Evolutionary conservation across 495 filamentous ascomycete genomes (phyloP).

Genomic region (Penicillium manginii): DNA sequence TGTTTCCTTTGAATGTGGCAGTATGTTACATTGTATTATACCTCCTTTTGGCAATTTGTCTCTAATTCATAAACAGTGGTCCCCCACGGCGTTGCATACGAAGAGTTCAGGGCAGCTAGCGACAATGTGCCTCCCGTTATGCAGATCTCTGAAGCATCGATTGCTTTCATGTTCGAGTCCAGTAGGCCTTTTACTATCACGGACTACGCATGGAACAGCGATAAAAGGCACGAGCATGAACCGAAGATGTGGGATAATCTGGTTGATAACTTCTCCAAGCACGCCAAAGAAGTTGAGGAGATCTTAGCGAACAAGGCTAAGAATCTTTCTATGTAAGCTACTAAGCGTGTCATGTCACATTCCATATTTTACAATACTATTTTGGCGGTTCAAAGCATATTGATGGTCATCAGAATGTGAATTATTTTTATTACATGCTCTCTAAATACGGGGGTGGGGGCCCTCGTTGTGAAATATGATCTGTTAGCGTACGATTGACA

Average conservation of each 20-base stretch:
- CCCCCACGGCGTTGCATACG: constrained; percentile 62
- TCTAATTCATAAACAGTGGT: constrained; percentile 38
- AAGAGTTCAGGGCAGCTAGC: constrained; percentile 66
- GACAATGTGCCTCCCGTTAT: constrained; percentile 44
- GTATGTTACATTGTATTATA: constrained; percentile 24
- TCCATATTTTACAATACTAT: no score
- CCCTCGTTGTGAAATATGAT: neutral
- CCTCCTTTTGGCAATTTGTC: neutral
- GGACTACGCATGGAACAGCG: constrained; percentile 55
- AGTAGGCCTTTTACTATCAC: constrained; percentile 54
- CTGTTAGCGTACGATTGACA: neutral
- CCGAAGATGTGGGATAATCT: constrained; percentile 60
- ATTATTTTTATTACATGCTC: neutral
- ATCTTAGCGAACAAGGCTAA: constrained; percentile 34
- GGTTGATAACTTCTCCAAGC: constrained; percentile 52
- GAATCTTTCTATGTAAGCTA: constrained; percentile 16
- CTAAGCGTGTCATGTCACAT: neutral
- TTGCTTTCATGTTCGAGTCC: constrained; percentile 67
- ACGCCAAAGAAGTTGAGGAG: constrained; percentile 49
- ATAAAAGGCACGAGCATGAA: constrained; percentile 60
- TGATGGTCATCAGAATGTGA: neutral
- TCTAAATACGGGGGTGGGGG: constrained; percentile 1
- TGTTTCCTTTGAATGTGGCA: constrained; percentile 60
- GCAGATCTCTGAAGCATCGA: constrained; percentile 51
- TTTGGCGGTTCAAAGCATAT: no score